Base-by-base conservation (phyloP, 2,329 filamentous ascomycete species). In the Neoascochyta sp. region DNA sequence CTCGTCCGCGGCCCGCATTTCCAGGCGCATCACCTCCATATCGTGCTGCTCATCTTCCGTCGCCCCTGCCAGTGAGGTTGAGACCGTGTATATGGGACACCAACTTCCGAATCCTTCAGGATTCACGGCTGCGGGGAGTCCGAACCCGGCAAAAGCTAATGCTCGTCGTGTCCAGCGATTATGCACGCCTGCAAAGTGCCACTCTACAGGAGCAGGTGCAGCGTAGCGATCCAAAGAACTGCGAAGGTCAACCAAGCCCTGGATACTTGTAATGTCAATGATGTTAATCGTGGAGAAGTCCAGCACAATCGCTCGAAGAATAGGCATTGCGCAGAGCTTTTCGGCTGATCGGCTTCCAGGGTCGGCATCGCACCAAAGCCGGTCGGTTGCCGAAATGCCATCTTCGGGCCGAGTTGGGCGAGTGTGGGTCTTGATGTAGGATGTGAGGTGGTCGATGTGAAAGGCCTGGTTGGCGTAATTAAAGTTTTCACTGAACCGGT, bases 391-490 rank as follows among this genome's bases (percentile, higher is more conserved):
- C 7, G 36, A 41, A 4, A 52, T 29, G 6, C 46, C 48, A 21
- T 52, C 48, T n/a, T 51, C 43, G 0, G 23, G 9, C 9, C 32
- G 27, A 7, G 46, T 50, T 6, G 35, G 52, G 3, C 50, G 45
- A 3, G 55, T 58, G 18, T 54, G 36, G 8, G 71, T 62, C 45
- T 83, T 82, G 25, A 94, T 78, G 46, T 80, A 76, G 2, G 73
- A 65, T 3, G 79, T 76, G 28, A 94, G 71, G 53, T 86, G 75
- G 52, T 94, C 86, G 25, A 93, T 75, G 39, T 90, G 86, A 56
- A 85, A 80, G 46, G 85, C 86, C 12, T 86, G 86, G 47, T 94
- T 95, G 41, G 88, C 86, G 56, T 95, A 95, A 66, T 90, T 93
- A 72, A 93, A 93, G 24, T 86, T 84, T 65, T 95, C 88, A 0